Conservation (phyloP, 2,329 filamentous ascomycete species). For the Xylariaceae sp. region DNA sequence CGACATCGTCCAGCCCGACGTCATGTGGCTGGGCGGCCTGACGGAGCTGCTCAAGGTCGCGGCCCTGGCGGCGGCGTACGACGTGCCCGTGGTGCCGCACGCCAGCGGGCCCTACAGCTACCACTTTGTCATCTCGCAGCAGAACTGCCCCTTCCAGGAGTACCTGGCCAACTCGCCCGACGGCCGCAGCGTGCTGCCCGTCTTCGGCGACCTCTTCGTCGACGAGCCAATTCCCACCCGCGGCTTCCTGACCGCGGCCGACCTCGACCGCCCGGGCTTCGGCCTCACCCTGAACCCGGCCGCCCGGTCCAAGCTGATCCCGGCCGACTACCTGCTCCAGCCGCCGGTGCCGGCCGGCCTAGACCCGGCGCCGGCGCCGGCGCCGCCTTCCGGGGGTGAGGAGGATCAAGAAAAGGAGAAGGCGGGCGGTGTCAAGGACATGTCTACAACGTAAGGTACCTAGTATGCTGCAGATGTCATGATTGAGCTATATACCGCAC, state of each 20-base stretch:
- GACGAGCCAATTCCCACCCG: conserved; percentile 85
- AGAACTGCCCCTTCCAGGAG: conserved; percentile 91
- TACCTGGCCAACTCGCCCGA: conserved; percentile 91
- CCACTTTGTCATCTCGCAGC: conserved; percentile 89
- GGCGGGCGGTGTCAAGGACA: too few relatives aligned
- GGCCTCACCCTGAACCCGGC: conserved; percentile 79
- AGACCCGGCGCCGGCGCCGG: conserved; percentile 26
- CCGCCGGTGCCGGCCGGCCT: conserved; percentile 48
- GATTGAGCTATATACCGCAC: too few relatives aligned
- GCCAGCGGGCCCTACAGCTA: conserved; percentile 92
- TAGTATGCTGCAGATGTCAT: too few relatives aligned
- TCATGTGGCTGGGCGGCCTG: conserved; percentile 94
- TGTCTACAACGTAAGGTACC: too few relatives aligned
- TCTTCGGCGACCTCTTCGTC: conserved; percentile 84
- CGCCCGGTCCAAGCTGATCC: conserved; percentile 62
- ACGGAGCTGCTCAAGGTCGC: conserved; percentile 87
- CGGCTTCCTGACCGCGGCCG: conserved; percentile 70
- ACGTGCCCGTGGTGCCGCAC: conserved; percentile 91
- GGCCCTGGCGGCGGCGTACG: conserved; percentile 84
- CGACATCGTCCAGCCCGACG: conserved; percentile 90
- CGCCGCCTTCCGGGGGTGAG: too few relatives aligned
- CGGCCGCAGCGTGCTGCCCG: conserved; percentile 80
- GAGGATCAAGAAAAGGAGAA: too few relatives aligned
- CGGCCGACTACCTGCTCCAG: conserved; percentile 64
- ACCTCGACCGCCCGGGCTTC: conserved; percentile 85